Evolutionary conservation across 2,329 filamentous ascomycete genomes (phyloP).

Genomic region (Huntiella savannae): DNA sequence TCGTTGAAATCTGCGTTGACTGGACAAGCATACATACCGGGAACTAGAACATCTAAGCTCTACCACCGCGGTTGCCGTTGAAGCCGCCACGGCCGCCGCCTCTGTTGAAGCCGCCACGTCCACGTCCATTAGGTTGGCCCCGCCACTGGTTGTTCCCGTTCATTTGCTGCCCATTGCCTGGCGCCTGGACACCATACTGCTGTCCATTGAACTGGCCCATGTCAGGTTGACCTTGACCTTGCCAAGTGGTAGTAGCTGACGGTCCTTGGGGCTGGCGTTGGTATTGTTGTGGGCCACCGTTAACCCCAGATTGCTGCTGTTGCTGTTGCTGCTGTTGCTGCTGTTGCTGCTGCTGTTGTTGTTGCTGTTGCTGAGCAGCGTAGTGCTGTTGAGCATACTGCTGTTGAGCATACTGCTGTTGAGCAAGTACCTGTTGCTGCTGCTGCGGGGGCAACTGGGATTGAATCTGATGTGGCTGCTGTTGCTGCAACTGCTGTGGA

Average conservation of each 20-base stretch:
- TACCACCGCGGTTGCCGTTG: conserved; percentile 13
- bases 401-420: neutral
- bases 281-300: neutral
- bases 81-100: conserved; percentile 16
- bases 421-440: neutral
- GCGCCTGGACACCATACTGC: neutral
- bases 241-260: conserved; percentile 8
- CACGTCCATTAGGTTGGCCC: conserved; percentile 5
- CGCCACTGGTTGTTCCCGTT: conserved; percentile 9
- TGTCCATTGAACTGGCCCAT: neutral
- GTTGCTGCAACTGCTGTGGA: conserved; percentile 10
- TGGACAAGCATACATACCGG: too few relatives aligned
- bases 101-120: conserved; percentile 14
- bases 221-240: conserved; percentile 6
- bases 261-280: conserved; percentile 8
- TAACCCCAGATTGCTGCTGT: neutral
- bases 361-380: neutral
- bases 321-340: neutral
- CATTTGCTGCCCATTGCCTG: conserved; percentile 1
- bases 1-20: too few relatives aligned
- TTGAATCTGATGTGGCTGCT: neutral
- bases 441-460: neutral
- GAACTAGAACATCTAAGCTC: conserved; percentile 1
- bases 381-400: neutral
- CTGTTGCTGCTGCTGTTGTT: neutral